These are phyloP conservation scores for Rhizodiscina lignyota DNA, from an alignment of 495 filamentous ascomycete genomes.

Conservation along the genomic window DNA sequence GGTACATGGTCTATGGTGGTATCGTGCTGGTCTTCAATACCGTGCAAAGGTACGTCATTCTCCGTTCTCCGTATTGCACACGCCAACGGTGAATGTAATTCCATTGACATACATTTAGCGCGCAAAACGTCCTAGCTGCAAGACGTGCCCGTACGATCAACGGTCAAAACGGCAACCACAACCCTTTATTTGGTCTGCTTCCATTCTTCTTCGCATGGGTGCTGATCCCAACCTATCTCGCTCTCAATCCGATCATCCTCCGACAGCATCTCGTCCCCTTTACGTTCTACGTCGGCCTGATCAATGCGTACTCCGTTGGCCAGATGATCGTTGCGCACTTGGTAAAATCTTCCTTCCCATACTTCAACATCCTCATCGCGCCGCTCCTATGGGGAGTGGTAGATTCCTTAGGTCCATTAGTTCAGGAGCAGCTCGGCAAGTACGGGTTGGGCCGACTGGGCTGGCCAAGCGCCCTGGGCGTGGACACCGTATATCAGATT, in stretches of 20 bases:
- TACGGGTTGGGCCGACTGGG: conserved; percentile 25
- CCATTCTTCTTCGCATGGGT: conserved; percentile 66
- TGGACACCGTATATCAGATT: conserved; percentile 53
- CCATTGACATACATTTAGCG: conserved; percentile 28
- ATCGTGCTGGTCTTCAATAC: conserved; percentile 75
- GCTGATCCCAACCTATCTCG: conserved; percentile 59
- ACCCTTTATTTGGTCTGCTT: conserved; percentile 62
- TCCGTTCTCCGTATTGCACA: not conserved
- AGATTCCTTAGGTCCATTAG: conserved; percentile 56
- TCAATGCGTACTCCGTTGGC: conserved; percentile 89
- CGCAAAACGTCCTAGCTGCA: conserved; percentile 64
- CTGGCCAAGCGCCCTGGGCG: conserved; percentile 65
- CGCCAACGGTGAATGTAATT: not conserved
- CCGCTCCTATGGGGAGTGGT: conserved; percentile 54
- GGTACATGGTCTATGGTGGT: conserved; percentile 85
- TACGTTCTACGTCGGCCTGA: conserved; percentile 63
- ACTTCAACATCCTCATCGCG: conserved; percentile 61
- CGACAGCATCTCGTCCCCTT: conserved; percentile 74
- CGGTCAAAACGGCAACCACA: conserved; percentile 46
- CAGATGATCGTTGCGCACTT: conserved; percentile 90
- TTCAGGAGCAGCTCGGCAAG: conserved; percentile 35
- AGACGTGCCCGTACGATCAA: conserved; percentile 38
- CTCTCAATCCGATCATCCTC: conserved; percentile 69
- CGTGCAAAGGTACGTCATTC: conserved; percentile 30
- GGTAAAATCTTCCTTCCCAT: conserved; percentile 69